phyloP scores from a whole-genome alignment of 1,284 basidiomycete species.

The Malassezia restricta region DNA sequence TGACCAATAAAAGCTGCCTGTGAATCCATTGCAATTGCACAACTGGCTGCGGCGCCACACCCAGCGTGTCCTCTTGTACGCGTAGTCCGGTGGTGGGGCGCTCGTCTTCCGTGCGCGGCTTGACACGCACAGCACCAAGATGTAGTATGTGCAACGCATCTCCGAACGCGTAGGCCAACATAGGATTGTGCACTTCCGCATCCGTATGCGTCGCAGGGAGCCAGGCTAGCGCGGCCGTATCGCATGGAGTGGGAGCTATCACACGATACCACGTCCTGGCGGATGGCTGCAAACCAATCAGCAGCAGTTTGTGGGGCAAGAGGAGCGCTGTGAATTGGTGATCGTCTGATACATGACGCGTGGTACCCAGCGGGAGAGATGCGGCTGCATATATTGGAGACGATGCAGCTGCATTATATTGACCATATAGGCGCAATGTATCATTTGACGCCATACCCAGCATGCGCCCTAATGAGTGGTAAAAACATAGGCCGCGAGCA shows the following conservation, averaged over 20 bases:
- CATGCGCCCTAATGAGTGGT: constrained; percentile 85
- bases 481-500: constrained; percentile 81
- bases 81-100: constrained; percentile 10
- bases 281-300: constrained; percentile 80
- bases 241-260: not conserved
- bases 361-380: constrained; percentile 69
- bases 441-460: constrained; percentile 91
- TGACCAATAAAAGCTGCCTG: constrained; percentile 19
- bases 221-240: constrained; percentile 29
- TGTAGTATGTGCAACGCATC: constrained; percentile 22
- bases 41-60: constrained; percentile 45
- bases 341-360: constrained; percentile 64
- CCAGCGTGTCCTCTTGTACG: constrained; percentile 19
- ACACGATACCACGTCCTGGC: constrained; percentile 70
- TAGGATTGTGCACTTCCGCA: constrained; percentile 16
- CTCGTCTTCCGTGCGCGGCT: not conserved
- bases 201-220: constrained; percentile 26
- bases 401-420: constrained; percentile 52
- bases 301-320: constrained; percentile 76
- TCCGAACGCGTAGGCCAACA: constrained; percentile 36
- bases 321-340: constrained; percentile 75
- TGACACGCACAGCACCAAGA: constrained; percentile 14
- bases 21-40: constrained; percentile 49
- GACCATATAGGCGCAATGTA: constrained; percentile 81
- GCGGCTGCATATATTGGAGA: constrained; percentile 58